Evolutionary conservation across 306 rosid species (phyloP).

Genomic region (Casuarina glauca): DNA sequence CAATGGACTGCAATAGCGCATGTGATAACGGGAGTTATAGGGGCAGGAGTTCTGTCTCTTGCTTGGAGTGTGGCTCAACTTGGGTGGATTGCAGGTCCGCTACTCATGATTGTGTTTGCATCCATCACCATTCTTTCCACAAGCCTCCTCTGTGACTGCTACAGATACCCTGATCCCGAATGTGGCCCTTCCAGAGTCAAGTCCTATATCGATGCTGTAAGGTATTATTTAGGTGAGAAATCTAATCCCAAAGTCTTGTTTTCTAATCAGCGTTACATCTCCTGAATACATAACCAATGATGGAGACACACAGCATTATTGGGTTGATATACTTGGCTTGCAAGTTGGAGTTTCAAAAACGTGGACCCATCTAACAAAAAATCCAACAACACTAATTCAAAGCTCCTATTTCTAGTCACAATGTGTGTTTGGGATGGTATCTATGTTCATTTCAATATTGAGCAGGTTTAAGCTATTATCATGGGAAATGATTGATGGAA

Average conservation of each 20-base stretch:
- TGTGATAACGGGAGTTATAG: slow-evolving; percentile 75
- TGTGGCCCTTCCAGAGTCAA: slow-evolving; percentile 31
- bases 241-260: no score
- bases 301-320: background rate
- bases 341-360: background rate
- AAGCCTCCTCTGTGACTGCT: slow-evolving; percentile 52
- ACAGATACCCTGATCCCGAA: slow-evolving; percentile 48
- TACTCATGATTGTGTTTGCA: slow-evolving; percentile 49
- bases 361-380: background rate
- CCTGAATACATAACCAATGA: no score
- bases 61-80: slow-evolving; percentile 80
- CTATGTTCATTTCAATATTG: no score
- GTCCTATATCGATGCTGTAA: slow-evolving; percentile 53
- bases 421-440: no score
- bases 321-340: background rate
- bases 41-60: slow-evolving; percentile 78
- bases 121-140: slow-evolving; percentile 41
- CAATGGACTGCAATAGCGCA: slow-evolving; percentile 58
- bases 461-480: no score
- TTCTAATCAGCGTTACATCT: background rate
- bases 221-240: slow-evolving; percentile 32
- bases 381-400: background rate
- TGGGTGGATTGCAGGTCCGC: slow-evolving; percentile 76
- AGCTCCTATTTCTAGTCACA: background rate
- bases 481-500: no score